A percentile compares a stretch with the other conserved stretches of the same genome.
phyloP scores from a whole-genome alignment of 495 filamentous ascomycete genomes.

The Talaromyces proteolyticus region DNA sequence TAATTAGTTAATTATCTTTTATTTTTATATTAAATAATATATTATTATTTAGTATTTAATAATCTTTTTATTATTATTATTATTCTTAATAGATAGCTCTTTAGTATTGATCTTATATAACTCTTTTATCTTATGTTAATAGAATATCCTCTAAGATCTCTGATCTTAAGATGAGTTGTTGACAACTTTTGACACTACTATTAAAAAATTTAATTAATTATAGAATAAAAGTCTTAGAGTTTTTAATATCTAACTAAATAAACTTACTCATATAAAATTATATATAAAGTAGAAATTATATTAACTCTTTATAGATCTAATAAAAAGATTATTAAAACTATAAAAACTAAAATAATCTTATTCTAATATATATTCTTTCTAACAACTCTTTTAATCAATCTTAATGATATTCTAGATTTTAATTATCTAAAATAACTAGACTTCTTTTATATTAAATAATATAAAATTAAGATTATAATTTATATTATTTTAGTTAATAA shows the following conservation, averaged over 20 bases:
- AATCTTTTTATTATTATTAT: too few relatives aligned
- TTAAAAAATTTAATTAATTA: constrained; percentile 5
- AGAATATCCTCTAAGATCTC: too few relatives aligned
- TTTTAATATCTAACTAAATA: constrained; percentile 11
- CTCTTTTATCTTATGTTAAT: too few relatives aligned
- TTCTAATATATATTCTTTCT: constrained; percentile 20
- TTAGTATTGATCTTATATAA: too few relatives aligned
- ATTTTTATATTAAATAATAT: too few relatives aligned
- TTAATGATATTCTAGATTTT: constrained; percentile 13
- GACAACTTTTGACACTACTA: too few relatives aligned
- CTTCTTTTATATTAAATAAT: constrained; percentile 10
- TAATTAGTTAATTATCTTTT: too few relatives aligned
- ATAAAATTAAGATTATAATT: constrained; percentile 16
- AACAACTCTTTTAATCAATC: constrained; percentile 11
- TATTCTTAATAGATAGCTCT: too few relatives aligned
- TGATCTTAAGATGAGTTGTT: too few relatives aligned
- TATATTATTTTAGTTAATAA: constrained; percentile 13
- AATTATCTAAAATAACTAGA: constrained; percentile 12
- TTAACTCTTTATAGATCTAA: background rate
- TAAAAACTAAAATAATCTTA: constrained; percentile 10
- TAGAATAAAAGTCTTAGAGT: constrained; percentile 5
- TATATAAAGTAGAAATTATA: constrained; percentile 1
- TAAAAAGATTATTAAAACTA: background rate
- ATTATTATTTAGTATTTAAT: too few relatives aligned
- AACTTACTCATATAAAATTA: constrained; percentile 5